phyloP scores from a whole-genome alignment of 1,284 basidiomycete species.

The Megacollybia platyphylla region DNA sequence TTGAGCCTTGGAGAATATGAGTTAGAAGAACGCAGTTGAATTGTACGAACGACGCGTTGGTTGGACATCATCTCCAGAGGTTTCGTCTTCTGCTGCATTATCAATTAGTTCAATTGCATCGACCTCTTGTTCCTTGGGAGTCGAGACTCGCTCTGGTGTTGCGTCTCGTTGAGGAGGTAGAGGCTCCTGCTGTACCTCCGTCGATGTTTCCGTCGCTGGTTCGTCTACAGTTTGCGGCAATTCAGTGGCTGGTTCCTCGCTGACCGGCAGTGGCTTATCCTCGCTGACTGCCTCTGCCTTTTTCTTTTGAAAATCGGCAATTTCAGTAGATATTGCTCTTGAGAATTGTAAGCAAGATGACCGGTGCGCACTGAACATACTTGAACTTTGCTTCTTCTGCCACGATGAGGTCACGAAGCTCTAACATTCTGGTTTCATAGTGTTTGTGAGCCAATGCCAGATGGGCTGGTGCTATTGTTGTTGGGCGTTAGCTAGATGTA shows the following conservation, averaged over 20 bases:
- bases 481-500: slow-evolving; percentile 11
- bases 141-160: too few relatives aligned
- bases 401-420: slow-evolving; percentile 57
- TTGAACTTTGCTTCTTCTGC: slow-evolving; percentile 70
- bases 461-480: slow-evolving; percentile 34
- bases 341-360: neutral
- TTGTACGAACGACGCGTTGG: too few relatives aligned
- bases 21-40: too few relatives aligned
- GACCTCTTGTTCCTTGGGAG: too few relatives aligned
- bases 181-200: too few relatives aligned
- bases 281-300: slow-evolving; percentile 31
- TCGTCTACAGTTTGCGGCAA: neutral
- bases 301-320: slow-evolving; percentile 57
- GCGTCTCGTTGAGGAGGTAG: too few relatives aligned
- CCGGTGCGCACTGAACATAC: slow-evolving; percentile 23
- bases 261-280: slow-evolving; percentile 7
- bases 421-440: slow-evolving; percentile 55
- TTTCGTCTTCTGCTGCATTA: too few relatives aligned
- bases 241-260: slow-evolving; percentile 3
- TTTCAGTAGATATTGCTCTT: slow-evolving; percentile 51
- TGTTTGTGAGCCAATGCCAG: slow-evolving; percentile 61
- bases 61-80: too few relatives aligned
- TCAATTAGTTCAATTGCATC: too few relatives aligned
- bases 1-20: too few relatives aligned
- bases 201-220: too few relatives aligned